Percentiles rank a stretch among this genome's conserved stretches.
Conservation (phyloP, 163 green algal genomes). For the Scenedesmus sp. region DNA sequence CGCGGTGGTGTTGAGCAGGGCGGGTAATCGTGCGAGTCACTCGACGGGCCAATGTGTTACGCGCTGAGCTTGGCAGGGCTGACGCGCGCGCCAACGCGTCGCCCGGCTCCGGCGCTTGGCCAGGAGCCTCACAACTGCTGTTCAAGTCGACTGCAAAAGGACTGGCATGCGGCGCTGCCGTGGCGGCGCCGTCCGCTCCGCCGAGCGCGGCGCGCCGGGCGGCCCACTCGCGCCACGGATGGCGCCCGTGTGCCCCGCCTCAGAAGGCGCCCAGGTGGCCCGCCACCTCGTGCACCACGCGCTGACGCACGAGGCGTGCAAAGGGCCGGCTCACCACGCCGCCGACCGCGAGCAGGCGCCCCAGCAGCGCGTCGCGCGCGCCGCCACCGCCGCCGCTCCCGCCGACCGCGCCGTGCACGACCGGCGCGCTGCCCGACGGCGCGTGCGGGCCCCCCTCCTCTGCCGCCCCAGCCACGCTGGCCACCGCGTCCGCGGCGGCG, state of each 20-base stretch:
- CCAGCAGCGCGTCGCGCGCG: slow-evolving; percentile 13
- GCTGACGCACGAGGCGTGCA: too few relatives aligned
- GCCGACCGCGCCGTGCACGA: slow-evolving; percentile 15
- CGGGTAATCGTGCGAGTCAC: too few relatives aligned
- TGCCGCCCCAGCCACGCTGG: not conserved
- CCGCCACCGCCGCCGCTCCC: not conserved
- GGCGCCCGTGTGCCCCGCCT: too few relatives aligned
- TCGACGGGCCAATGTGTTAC: too few relatives aligned
- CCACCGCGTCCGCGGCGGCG: not conserved
- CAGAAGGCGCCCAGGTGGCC: too few relatives aligned
- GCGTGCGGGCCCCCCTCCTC: not conserved
- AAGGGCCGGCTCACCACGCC: slow-evolving; percentile 11
- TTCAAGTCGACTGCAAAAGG: too few relatives aligned
- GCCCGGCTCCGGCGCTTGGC: too few relatives aligned
- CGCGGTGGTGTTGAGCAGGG: too few relatives aligned
- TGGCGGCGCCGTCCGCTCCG: not conserved
- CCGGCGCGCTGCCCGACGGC: not conserved
- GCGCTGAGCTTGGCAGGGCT: too few relatives aligned
- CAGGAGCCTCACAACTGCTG: too few relatives aligned
- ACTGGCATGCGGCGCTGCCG: too few relatives aligned
- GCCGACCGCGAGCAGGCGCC: not conserved
- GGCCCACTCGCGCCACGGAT: not conserved
- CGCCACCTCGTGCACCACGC: not conserved
- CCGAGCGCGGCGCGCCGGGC: not conserved
- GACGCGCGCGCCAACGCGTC: too few relatives aligned